These are phyloP conservation scores for Penicillium crustosum DNA, from an alignment of 2,329 filamentous ascomycete species.

Conservation along the genomic window DNA sequence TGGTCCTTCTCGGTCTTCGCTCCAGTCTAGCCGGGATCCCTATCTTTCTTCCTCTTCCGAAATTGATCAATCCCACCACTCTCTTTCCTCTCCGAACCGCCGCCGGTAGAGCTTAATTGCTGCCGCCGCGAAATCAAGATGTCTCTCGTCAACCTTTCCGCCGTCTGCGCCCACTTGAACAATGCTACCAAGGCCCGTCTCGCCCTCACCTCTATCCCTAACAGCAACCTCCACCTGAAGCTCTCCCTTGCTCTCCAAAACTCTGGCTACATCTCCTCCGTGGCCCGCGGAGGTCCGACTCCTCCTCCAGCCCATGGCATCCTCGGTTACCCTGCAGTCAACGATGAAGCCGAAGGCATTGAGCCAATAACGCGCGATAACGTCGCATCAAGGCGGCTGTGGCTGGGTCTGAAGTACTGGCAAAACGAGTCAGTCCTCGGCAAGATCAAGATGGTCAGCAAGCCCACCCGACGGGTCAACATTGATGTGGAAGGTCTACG, in stretches of 20 bases:
- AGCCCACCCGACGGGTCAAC: conserved; percentile 70
- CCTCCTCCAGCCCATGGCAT: conserved; percentile 56
- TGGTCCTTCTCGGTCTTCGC: neutral
- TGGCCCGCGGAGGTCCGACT: conserved; percentile 68
- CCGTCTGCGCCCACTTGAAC: conserved; percentile 87
- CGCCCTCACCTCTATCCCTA: conserved; percentile 77
- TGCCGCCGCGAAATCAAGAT: conserved; percentile 45
- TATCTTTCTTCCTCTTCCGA: neutral
- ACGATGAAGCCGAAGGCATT: conserved; percentile 36
- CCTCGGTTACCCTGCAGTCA: conserved; percentile 51
- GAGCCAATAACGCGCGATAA: conserved; percentile 67
- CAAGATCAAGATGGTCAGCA: conserved; percentile 66
- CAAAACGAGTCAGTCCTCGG: conserved; percentile 75
- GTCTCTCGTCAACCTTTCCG: conserved; percentile 71
- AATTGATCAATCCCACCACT: conserved; percentile 1
- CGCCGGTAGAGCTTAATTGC: conserved; percentile 22
- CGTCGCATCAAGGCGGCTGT: conserved; percentile 71
- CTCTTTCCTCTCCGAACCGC: conserved; percentile 7
- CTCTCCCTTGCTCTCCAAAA: conserved; percentile 77
- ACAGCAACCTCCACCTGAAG: conserved; percentile 75
- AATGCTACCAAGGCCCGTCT: conserved; percentile 84
- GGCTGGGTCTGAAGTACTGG: conserved; percentile 90
- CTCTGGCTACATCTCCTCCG: conserved; percentile 75
- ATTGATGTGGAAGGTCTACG: conserved; percentile 63
- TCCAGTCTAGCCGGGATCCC: neutral